Percentiles rank a stretch among this genome's conserved stretches.
Evolutionary conservation across 73 alveolate species (phyloP).

Genomic region (Uronychia binucleata): DNA sequence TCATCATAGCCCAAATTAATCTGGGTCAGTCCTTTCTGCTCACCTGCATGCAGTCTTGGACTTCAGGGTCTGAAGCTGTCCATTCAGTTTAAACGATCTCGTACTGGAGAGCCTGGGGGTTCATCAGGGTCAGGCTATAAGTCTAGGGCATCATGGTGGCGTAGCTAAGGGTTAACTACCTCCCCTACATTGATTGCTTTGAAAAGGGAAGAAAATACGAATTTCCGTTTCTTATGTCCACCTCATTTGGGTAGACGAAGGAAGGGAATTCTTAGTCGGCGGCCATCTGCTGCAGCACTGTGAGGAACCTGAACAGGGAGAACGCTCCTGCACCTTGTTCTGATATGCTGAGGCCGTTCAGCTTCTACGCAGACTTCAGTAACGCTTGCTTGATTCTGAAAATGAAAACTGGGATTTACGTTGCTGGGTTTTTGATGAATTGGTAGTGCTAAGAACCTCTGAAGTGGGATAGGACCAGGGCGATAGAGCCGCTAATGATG

Average conservation of each 20-base stretch:
- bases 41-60: not conserved
- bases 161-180: too few species aligned
- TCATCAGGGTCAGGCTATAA: constrained; percentile 44
- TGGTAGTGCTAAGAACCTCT: not conserved
- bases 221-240: constrained; percentile 37
- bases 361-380: constrained; percentile 35
- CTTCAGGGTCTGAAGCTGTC: not conserved
- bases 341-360: constrained; percentile 19
- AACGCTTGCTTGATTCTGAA: constrained; percentile 33
- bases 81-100: not conserved
- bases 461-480: constrained; percentile 35
- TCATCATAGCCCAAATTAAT: constrained; percentile 23
- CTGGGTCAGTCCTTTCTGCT: not conserved
- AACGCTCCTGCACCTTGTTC: constrained; percentile 72
- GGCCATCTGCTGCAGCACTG: not conserved
- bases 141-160: constrained; percentile 23
- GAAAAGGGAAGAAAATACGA: constrained; percentile 39
- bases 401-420: not conserved
- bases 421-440: constrained; percentile 35
- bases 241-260: constrained; percentile 6
- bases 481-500: constrained; percentile 57
- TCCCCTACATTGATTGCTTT: not conserved
- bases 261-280: not conserved
- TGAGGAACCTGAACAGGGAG: constrained; percentile 11
- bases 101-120: constrained; percentile 8